Conservation (phyloP, 306 rosid species). For the Cicer chorassanicum region DNA sequence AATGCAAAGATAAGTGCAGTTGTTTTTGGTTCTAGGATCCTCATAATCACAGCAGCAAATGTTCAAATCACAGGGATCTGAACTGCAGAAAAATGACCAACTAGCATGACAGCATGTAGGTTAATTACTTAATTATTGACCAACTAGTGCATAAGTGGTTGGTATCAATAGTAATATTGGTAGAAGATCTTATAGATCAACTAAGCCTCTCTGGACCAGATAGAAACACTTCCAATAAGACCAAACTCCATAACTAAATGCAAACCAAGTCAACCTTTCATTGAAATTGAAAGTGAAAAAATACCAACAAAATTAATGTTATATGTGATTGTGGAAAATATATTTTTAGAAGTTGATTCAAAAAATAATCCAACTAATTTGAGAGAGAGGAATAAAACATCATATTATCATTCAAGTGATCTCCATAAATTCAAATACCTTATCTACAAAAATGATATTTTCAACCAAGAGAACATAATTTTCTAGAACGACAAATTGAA, state of each 20-base stretch:
- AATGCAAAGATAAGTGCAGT: constrained; percentile 85
- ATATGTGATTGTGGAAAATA: neutral
- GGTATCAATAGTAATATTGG: constrained; percentile 13
- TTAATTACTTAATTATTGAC: neutral
- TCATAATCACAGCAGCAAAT: constrained; percentile 92
- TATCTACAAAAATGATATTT: too few relatives aligned
- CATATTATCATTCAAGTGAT: too few relatives aligned
- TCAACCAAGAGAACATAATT: too few relatives aligned
- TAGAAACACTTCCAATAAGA: neutral
- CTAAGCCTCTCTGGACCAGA: constrained; percentile 4
- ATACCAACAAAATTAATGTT: neutral
- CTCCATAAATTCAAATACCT: too few relatives aligned
- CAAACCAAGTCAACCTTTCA: constrained; percentile 21
- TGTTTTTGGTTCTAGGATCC: constrained; percentile 96
- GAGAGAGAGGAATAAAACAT: too few relatives aligned
- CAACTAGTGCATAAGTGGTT: constrained; percentile 16
- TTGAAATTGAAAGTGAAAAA: neutral
- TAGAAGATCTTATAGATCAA: constrained; percentile 17
- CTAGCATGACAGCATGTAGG: neutral
- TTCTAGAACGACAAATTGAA: too few relatives aligned
- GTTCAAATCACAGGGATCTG: constrained; percentile 38
- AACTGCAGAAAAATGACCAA: constrained; percentile 18
- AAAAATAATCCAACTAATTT: too few relatives aligned
- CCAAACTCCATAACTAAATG: neutral
- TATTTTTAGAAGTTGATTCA: too few relatives aligned